These are phyloP conservation scores for Leishmania arabica DNA, from an alignment of 208 protist genomes.

Conservation along the genomic window DNA sequence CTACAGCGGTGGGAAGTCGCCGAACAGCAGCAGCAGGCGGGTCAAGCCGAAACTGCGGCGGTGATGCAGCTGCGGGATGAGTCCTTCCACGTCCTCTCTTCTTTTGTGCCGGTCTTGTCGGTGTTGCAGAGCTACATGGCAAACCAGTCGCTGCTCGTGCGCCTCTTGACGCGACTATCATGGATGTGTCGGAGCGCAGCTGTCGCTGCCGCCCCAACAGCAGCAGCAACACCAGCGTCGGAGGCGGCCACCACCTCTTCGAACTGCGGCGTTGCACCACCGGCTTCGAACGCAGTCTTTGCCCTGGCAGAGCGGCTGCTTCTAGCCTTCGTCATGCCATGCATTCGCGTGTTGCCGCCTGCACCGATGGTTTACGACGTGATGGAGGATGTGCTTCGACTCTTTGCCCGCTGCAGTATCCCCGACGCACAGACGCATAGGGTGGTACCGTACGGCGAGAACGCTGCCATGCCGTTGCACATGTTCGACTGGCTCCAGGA, in stretches of 20 bases:
- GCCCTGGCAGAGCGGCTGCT: constrained; percentile 53
- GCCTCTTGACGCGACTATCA: constrained; percentile 27
- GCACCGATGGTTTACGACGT: constrained; percentile 61
- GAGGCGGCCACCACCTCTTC: background rate
- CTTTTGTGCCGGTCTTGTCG: constrained; percentile 42
- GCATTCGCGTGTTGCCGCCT: constrained; percentile 68
- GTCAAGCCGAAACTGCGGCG: background rate
- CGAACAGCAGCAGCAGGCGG: constrained; percentile 8
- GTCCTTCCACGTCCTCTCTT: constrained; percentile 22
- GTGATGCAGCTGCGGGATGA: constrained; percentile 9
- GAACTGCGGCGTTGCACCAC: background rate
- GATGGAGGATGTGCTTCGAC: constrained; percentile 41
- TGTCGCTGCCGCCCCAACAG: background rate
- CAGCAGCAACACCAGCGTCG: background rate
- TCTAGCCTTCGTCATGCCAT: constrained; percentile 69
- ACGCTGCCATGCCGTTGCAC: constrained; percentile 23
- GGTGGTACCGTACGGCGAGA: constrained; percentile 21
- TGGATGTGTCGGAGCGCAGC: constrained; percentile 18
- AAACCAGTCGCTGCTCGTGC: constrained; percentile 47
- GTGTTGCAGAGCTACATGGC: constrained; percentile 43
- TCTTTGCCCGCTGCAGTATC: constrained; percentile 13
- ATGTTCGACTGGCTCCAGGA: constrained; percentile 20
- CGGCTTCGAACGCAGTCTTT: constrained; percentile 17
- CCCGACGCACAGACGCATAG: background rate
- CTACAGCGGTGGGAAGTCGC: constrained; percentile 28